Base-by-base conservation (phyloP, 202 grass and related monocot genomes). In the Bolboschoenoplectus hybrid region DNA sequence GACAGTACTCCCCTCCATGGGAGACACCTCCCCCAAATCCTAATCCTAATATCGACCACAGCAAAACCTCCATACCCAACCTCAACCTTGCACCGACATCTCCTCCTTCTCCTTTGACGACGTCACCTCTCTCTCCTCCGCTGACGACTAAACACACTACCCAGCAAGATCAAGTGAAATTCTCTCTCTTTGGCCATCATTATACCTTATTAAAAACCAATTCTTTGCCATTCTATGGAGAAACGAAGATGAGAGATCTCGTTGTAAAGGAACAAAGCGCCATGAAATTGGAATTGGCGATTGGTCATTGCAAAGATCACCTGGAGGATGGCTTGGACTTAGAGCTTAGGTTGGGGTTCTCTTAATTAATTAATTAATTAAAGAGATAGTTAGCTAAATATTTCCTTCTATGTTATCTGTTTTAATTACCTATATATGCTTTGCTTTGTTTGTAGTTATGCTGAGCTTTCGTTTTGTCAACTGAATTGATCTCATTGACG, bases 301-400 rank as follows among this genome's bases (percentile, higher is more conserved):
- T 82, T 34, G 77, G 67, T 34, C 20, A 50, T 69, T 83, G 53
- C 68, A 43, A 34, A 40, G 79, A 84, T 53, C 88, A 88, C 2
- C 72, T 68, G 14, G 90, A 82, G 17, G 84, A 49, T 10, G 81
- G 64, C 65, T 82, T 93, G 47, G 95, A 97, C 80, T 91, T 97
- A 89, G 95, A 97, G 85, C 95, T 97, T 85, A 92, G 95, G 87
- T 90, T 97, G 74, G 91, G 91, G 34, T 86, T 67, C 71, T 87
- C 70, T 80, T 91, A 62, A 62, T 26, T 26, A 26, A 26, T 26
- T 26, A 26, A 26, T 26, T 26, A 26, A 26, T 62, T 62, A 75
- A 86, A 86, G 7, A 40, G 50, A 56, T 79, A 50, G 10, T 64
- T 53, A 45, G 2, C 52, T 77, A 53, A 46, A 32, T 47, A 66